Evolutionary conservation across 768 basidiomycete genomes (phyloP), one percentile per base, ranked within the genome.

Genomic region (Rhodotorula graminis): DNA sequence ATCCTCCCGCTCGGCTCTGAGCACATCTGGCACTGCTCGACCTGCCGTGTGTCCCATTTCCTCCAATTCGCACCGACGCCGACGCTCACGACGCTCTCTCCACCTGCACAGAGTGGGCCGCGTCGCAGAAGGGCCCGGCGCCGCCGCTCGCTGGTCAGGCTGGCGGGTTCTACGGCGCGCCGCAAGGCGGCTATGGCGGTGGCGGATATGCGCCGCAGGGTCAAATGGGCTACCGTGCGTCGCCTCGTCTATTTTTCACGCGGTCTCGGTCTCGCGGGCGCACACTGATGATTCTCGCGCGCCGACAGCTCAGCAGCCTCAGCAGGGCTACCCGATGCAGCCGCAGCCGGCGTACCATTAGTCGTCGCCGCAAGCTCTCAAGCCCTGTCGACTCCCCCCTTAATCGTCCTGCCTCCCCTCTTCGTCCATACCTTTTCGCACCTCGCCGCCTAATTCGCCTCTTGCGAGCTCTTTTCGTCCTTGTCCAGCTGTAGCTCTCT

Each of bases 31-130:
- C 57, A 62, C 40, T 74, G 73, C 59, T 37, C 58, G 23, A 74
- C 70, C 49, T 74, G 73, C 52, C 66, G 72, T 69, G 15, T 33
- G n/a, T n/a, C n/a, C n/a, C n/a, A n/a, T n/a, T n/a, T n/a, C n/a
- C n/a, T n/a, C n/a, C n/a, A n/a, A n/a, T n/a, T n/a, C n/a, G n/a
- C n/a, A n/a, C n/a, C n/a, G n/a, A n/a, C n/a, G n/a, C n/a, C n/a
- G n/a, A n/a, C n/a, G n/a, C n/a, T n/a, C n/a, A n/a, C n/a, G n/a
- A n/a, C n/a, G n/a, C n/a, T n/a, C 64, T 52, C 4, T 9, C 8
- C 16, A 11, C 57, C 2, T 31, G 19, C n/a, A 25, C 67, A 73
- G 72, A 64, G 16, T 74, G 69, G 68, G 40, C 40, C 33, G 72
- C 72, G 1, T 62, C 59, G 25, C 68, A 69, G 15, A 53, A 61